Conservation (phyloP, 352 stramenopile genomes). For the Phytopythium vexans region DNA sequence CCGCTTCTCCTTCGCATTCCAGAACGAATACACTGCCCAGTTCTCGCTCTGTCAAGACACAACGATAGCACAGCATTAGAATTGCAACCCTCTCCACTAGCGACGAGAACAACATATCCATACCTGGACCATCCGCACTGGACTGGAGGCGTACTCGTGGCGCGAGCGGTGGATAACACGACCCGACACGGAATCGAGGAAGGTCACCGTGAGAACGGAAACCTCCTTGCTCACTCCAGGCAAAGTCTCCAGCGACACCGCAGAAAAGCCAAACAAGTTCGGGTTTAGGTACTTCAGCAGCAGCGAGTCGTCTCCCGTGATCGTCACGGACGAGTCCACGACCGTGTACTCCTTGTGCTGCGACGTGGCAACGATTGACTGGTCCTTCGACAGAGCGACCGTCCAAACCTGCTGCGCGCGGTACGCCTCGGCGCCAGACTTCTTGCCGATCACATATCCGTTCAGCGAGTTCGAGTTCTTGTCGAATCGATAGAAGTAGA, state of each 20-base stretch:
- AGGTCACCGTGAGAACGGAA: conserved; percentile 77
- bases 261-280: conserved; percentile 92
- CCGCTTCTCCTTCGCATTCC: conserved; percentile 89
- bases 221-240: not conserved
- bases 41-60: conserved; percentile 86
- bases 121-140: conserved; percentile 72
- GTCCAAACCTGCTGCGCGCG: conserved; percentile 60
- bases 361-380: conserved; percentile 52
- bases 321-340: conserved; percentile 75
- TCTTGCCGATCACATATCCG: conserved; percentile 51
- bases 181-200: conserved; percentile 95
- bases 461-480: conserved; percentile 35
- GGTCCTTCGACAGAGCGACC: conserved; percentile 56
- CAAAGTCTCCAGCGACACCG: conserved; percentile 56
- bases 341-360: conserved; percentile 59
- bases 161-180: conserved; percentile 91
- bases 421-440: conserved; percentile 21
- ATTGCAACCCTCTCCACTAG: not conserved
- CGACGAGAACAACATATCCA: not conserved
- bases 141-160: conserved; percentile 72
- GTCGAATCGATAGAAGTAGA: conserved; percentile 84
- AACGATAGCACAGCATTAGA: conserved; percentile 2
- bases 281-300: conserved; percentile 98
- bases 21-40: conserved; percentile 96
- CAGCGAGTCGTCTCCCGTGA: conserved; percentile 94